These are phyloP conservation scores for Colletotrichum spaethianum DNA, from an alignment of 2,329 filamentous ascomycete genomes.

Conservation along the genomic window DNA sequence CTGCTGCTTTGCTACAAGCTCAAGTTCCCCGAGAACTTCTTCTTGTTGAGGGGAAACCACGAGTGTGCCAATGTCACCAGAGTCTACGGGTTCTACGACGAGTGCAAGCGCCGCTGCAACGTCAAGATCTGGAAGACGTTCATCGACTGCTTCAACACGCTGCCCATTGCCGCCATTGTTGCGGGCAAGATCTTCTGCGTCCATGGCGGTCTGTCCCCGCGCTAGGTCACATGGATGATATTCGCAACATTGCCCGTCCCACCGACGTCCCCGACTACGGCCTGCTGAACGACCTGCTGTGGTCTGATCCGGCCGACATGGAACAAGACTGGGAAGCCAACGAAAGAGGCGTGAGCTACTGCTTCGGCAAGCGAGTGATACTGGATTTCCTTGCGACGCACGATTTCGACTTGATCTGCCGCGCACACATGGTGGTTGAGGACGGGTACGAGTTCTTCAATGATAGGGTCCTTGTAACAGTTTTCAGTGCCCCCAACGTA, in stretches of 20 bases:
- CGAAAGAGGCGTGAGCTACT: slow-evolving; percentile 96
- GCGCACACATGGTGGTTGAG: slow-evolving; percentile 99
- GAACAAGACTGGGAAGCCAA: slow-evolving; percentile 98
- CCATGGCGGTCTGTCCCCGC: slow-evolving; percentile 92
- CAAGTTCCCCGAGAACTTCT: slow-evolving; percentile 98
- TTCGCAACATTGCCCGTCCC: slow-evolving; percentile 93
- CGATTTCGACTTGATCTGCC: slow-evolving; percentile 97
- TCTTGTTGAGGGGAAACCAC: slow-evolving; percentile 93
- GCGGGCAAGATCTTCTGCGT: slow-evolving; percentile 98
- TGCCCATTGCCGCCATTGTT: slow-evolving; percentile 96
- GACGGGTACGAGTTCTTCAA: slow-evolving; percentile 99
- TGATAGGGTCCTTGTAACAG: slow-evolving; percentile 93
- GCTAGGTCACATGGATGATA: slow-evolving; percentile 97
- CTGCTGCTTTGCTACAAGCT: slow-evolving; percentile 96
- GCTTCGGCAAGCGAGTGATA: slow-evolving; percentile 98
- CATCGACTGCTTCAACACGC: slow-evolving; percentile 94
- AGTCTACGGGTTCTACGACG: slow-evolving; percentile 98
- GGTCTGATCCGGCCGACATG: slow-evolving; percentile 99
- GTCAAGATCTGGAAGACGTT: slow-evolving; percentile 99
- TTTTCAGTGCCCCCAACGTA: slow-evolving; percentile 98
- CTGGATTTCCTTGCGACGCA: slow-evolving; percentile 94
- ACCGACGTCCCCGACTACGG: slow-evolving; percentile 99
- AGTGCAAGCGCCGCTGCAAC: slow-evolving; percentile 96
- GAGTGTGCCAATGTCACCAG: slow-evolving; percentile 97
- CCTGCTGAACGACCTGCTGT: slow-evolving; percentile 92